Evolutionary conservation across 2,329 filamentous ascomycete genomes (phyloP).

Genomic region (Parasarocladium wereldwijsianum): DNA sequence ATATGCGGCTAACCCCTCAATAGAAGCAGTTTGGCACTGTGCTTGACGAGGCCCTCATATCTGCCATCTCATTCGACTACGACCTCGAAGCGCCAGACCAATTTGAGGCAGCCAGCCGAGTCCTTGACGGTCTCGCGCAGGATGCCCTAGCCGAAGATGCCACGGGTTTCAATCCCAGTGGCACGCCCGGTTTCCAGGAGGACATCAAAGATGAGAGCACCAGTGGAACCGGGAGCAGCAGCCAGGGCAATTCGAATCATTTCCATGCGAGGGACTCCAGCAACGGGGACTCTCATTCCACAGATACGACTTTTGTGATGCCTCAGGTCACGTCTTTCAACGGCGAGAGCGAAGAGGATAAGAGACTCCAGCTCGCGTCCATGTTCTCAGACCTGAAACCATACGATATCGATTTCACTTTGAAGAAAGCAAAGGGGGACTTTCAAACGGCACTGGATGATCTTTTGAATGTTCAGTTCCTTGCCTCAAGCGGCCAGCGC

Average conservation of each 20-base stretch:
- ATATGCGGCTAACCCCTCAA: neutral
- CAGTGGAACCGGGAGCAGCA: slow-evolving; percentile 8
- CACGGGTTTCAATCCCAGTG: slow-evolving; percentile 65
- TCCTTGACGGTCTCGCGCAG: slow-evolving; percentile 50
- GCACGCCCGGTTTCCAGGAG: slow-evolving; percentile 35
- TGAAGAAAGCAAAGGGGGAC: slow-evolving; percentile 54
- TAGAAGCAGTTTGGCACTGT: slow-evolving; percentile 60
- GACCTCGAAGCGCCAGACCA: slow-evolving; percentile 40
- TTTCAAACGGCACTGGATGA: slow-evolving; percentile 62
- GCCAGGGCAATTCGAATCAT: slow-evolving; percentile 7
- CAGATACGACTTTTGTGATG: slow-evolving; percentile 9
- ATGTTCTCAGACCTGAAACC: slow-evolving; percentile 59
- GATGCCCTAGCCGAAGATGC: slow-evolving; percentile 53
- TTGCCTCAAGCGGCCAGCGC: slow-evolving; percentile 50
- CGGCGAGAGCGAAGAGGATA: slow-evolving; percentile 39
- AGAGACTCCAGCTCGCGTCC: slow-evolving; percentile 45
- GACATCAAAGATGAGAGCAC: slow-evolving; percentile 6
- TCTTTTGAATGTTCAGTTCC: slow-evolving; percentile 63
- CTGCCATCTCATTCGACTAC: slow-evolving; percentile 62
- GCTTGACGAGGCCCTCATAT: slow-evolving; percentile 63
- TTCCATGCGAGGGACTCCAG: slow-evolving; percentile 1
- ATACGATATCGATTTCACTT: slow-evolving; percentile 48
- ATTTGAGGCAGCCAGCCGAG: slow-evolving; percentile 37
- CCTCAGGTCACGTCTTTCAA: slow-evolving; percentile 20
- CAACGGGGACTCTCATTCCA: slow-evolving; percentile 1